These are phyloP conservation scores for Colletotrichum eleusines DNA, from an alignment of 2,329 filamentous ascomycete species.

Conservation along the genomic window DNA sequence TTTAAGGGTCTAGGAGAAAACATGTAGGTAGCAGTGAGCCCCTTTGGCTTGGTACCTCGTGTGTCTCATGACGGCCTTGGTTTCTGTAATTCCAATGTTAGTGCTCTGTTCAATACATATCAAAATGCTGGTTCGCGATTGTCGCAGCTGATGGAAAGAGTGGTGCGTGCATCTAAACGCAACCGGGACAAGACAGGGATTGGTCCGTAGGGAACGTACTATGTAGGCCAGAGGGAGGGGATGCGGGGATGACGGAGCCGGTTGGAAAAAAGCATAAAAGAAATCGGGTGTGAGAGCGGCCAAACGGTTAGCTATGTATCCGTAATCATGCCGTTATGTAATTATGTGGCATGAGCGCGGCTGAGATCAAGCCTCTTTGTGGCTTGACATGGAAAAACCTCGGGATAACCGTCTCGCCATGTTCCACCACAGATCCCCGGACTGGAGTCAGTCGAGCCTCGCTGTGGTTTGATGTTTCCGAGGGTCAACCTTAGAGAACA, in stretches of 20 bases:
- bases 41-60: too few species aligned
- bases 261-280: too few species aligned
- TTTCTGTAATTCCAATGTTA: background rate
- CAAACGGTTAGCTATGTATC: too few species aligned
- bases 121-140: background rate
- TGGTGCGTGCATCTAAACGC: too few species aligned
- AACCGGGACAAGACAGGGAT: too few species aligned
- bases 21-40: too few species aligned
- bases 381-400: constrained; percentile 18
- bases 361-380: background rate
- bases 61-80: too few species aligned
- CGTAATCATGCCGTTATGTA: too few species aligned
- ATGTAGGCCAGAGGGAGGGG: too few species aligned
- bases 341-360: too few species aligned
- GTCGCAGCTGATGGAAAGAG: background rate
- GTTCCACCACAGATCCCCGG: constrained; percentile 21
- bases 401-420: constrained; percentile 23
- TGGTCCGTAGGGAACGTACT: background rate
- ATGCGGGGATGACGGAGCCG: constrained; percentile 40
- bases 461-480: constrained; percentile 21
- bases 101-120: background rate
- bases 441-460: constrained; percentile 28
- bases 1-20: too few species aligned
- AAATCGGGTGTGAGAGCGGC: too few species aligned
- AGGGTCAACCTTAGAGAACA: constrained; percentile 15